phyloP scores from a whole-genome alignment of 768 basidiomycete species.

The Xerocomellus dryophilus region DNA sequence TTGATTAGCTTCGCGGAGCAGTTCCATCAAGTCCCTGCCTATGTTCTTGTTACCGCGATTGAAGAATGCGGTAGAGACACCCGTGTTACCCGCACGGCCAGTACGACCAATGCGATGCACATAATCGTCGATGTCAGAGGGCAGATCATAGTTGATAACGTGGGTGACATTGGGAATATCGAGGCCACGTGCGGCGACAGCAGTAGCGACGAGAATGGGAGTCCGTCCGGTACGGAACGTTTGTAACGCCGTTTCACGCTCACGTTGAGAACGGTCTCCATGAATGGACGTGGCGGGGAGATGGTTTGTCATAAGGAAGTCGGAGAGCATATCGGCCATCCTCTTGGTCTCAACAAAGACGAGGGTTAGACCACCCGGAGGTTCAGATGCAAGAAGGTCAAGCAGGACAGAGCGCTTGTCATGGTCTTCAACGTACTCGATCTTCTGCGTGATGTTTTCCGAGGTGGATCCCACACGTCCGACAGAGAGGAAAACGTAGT shows the following conservation, averaged over 20 bases:
- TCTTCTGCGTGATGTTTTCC: slow-evolving; percentile 98
- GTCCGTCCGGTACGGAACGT: slow-evolving; percentile 95
- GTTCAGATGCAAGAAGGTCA: slow-evolving; percentile 83
- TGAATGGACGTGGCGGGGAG: slow-evolving; percentile 96
- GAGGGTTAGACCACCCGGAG: slow-evolving; percentile 73
- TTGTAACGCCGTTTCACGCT: slow-evolving; percentile 92
- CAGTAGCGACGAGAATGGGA: slow-evolving; percentile 95
- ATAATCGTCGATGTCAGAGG: slow-evolving; percentile 98
- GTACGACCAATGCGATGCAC: slow-evolving; percentile 98
- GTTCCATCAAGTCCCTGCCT: slow-evolving; percentile 86
- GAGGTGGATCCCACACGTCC: slow-evolving; percentile 98
- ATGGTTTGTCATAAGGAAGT: slow-evolving; percentile 81
- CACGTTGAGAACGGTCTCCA: slow-evolving; percentile 95
- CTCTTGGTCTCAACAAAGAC: slow-evolving; percentile 99
- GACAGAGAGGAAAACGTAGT: slow-evolving; percentile 98
- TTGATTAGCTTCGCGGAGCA: slow-evolving; percentile 94
- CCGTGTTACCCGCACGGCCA: slow-evolving; percentile 97
- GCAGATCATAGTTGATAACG: slow-evolving; percentile 97
- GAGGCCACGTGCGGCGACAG: slow-evolving; percentile 97
- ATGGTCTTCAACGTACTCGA: slow-evolving; percentile 95
- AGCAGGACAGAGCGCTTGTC: slow-evolving; percentile 97
- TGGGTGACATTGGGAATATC: slow-evolving; percentile 99
- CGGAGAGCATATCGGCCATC: slow-evolving; percentile 98
- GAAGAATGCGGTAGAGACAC: slow-evolving; percentile 94
- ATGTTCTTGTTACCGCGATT: slow-evolving; percentile 92